A percentile compares a stretch with the other conserved stretches of the same genome.
phyloP scores from a whole-genome alignment of 2,329 filamentous ascomycete genomes.

The Stagonosporopsis chrysanthemi region DNA sequence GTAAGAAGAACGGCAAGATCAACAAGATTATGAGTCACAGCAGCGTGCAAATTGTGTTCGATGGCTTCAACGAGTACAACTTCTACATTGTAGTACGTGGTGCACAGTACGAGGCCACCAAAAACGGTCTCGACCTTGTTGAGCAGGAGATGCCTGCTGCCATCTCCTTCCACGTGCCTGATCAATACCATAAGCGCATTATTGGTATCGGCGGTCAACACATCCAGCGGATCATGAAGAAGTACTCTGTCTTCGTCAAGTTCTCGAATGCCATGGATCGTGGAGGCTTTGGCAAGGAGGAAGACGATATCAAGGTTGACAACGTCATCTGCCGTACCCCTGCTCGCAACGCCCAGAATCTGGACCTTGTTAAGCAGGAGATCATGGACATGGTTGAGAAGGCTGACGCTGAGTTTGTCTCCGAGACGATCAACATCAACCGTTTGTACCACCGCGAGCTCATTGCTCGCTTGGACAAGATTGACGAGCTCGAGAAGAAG shows the following conservation, averaged over 20 bases:
- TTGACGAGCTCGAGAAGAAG: conserved; percentile 96
- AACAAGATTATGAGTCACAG: conserved; percentile 99
- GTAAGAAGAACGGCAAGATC: conserved; percentile 99
- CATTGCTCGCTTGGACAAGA: conserved; percentile 83
- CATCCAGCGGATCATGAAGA: conserved; percentile 99
- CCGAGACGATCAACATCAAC: conserved; percentile 91
- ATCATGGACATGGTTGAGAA: conserved; percentile 99
- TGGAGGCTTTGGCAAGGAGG: conserved; percentile 89
- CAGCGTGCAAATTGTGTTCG: conserved; percentile 98
- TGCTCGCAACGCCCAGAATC: conserved; percentile 92
- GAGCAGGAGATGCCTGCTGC: conserved; percentile 99
- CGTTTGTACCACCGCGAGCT: conserved; percentile 95
- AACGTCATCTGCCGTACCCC: conserved; percentile 99
- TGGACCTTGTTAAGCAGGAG: conserved; percentile 97
- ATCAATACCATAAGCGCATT: conserved; percentile 99
- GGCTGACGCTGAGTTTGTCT: conserved; percentile 95
- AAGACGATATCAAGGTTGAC: conserved; percentile 98
- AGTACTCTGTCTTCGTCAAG: conserved; percentile 99
- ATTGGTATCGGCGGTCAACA: conserved; percentile 98
- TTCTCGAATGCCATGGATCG: conserved; percentile 99
- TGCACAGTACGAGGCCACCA: conserved; percentile 90
- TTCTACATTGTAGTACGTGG: conserved; percentile 99
- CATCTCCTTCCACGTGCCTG: conserved; percentile 98
- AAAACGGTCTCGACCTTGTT: conserved; percentile 88
- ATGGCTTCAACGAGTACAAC: conserved; percentile 99